These are phyloP conservation scores for Ogataea philodendri DNA, from an alignment of 805 yeast species.

Conservation along the genomic window DNA sequence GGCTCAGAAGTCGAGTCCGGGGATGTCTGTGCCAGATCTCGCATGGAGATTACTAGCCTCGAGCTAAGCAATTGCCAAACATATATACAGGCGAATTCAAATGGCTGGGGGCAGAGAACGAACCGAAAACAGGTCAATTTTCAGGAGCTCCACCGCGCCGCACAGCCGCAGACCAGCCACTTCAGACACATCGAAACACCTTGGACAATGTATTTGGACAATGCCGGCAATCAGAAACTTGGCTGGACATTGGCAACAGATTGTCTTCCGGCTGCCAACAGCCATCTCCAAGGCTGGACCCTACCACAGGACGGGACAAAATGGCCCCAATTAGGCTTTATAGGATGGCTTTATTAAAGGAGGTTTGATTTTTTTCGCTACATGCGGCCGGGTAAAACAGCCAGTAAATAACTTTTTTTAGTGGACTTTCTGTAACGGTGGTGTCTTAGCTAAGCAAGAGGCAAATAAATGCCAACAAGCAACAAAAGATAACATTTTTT, in stretches of 20 bases:
- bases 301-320: neutral
- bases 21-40: constrained; percentile 6
- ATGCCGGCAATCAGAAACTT: neutral
- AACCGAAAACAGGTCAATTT: constrained; percentile 5
- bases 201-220: neutral
- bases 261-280: neutral
- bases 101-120: constrained; percentile 11
- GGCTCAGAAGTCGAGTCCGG: constrained; percentile 10
- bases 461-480: constrained; percentile 14
- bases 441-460: constrained; percentile 12
- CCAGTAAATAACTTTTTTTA: too few species aligned
- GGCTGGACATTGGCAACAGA: constrained; percentile 1
- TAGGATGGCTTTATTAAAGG: too few species aligned
- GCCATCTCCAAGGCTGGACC: constrained; percentile 1
- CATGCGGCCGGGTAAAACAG: constrained; percentile 1
- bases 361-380: neutral
- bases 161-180: constrained; percentile 15
- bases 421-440: neutral
- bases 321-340: too few species aligned
- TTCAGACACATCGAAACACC: constrained; percentile 1
- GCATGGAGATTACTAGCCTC: constrained; percentile 6
- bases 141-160: constrained; percentile 9
- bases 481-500: constrained; percentile 11
- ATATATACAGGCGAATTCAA: constrained; percentile 7
- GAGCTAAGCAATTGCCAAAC: constrained; percentile 2